Conservation (phyloP, 2,329 filamentous ascomycete species). For the Cladosporium velox region DNA sequence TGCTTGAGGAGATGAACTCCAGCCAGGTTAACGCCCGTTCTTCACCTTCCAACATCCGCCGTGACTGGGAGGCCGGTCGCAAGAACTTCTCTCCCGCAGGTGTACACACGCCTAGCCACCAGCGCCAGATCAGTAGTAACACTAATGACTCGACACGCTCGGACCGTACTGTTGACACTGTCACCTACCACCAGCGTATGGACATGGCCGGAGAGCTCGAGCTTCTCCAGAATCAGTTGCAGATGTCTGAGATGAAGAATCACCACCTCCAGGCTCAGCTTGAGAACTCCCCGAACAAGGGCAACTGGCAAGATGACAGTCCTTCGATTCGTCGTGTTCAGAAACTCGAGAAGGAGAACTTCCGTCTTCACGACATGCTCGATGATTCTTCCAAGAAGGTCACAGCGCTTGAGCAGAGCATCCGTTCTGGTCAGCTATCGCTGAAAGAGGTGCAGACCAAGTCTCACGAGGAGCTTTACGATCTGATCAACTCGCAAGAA, state of each 20-base stretch:
- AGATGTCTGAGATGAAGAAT: constrained; percentile 93
- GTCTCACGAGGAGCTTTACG: constrained; percentile 91
- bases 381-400: constrained; percentile 94
- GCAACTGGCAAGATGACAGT: constrained; percentile 69
- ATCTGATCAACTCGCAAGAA: constrained; percentile 90
- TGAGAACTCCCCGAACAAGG: constrained; percentile 61
- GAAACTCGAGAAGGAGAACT: constrained; percentile 90
- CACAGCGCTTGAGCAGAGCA: constrained; percentile 81
- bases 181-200: constrained; percentile 84
- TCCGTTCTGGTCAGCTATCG: constrained; percentile 83
- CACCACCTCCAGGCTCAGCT: constrained; percentile 87
- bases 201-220: constrained; percentile 89
- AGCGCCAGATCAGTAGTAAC: constrained; percentile 67
- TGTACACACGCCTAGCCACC: constrained; percentile 68
- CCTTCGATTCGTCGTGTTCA: constrained; percentile 79
- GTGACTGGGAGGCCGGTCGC: constrained; percentile 59
- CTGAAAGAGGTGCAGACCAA: constrained; percentile 89
- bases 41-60: constrained; percentile 71
- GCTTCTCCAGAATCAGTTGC: constrained; percentile 88
- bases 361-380: constrained; percentile 86
- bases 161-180: constrained; percentile 80
- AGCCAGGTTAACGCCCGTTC: constrained; percentile 73
- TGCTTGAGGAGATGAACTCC: constrained; percentile 83
- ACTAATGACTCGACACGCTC: constrained; percentile 77
- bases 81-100: constrained; percentile 68